These are phyloP conservation scores for Trichosporon faecale DNA, from an alignment of 1,284 basidiomycete species.

Conservation along the genomic window DNA sequence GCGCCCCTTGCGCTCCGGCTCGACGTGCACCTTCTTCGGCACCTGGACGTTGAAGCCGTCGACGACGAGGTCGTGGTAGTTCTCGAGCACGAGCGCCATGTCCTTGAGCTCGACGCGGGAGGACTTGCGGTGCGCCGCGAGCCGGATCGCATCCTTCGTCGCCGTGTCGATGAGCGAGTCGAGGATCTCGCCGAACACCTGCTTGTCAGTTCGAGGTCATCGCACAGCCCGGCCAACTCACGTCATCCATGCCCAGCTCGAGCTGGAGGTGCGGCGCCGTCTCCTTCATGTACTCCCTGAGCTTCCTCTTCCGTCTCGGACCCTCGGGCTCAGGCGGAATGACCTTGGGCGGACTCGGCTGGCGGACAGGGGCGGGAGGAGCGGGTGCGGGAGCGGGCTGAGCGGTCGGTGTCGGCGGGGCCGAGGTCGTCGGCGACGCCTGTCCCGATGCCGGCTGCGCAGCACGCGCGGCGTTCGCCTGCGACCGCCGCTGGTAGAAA, in stretches of 20 bases:
- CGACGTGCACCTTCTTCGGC: slow-evolving; percentile 34
- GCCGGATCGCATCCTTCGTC: slow-evolving; percentile 31
- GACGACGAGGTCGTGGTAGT: slow-evolving; percentile 35
- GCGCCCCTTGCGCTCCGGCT: slow-evolving; percentile 20
- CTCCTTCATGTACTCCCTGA: slow-evolving; percentile 38
- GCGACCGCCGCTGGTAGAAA: slow-evolving; percentile 19
- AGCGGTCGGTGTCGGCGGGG: background rate
- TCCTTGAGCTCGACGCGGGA: slow-evolving; percentile 44
- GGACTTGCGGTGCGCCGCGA: slow-evolving; percentile 41
- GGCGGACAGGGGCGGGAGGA: slow-evolving; percentile 11
- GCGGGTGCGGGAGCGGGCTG: slow-evolving; percentile 1
- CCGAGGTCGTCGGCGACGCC: slow-evolving; percentile 3
- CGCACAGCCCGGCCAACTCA: too few relatives aligned
- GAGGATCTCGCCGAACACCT: slow-evolving; percentile 34
- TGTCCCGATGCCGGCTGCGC: background rate
- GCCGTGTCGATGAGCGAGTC: slow-evolving; percentile 36
- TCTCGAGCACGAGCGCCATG: slow-evolving; percentile 38
- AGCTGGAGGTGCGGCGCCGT: slow-evolving; percentile 38
- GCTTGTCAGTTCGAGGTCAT: too few relatives aligned
- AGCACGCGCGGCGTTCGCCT: background rate
- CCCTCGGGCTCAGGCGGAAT: slow-evolving; percentile 35
- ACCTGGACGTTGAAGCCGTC: slow-evolving; percentile 42
- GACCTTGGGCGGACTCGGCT: slow-evolving; percentile 8
- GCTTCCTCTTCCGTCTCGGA: slow-evolving; percentile 36
- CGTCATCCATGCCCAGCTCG: slow-evolving; percentile 39